A percentile compares a stretch with the other conserved stretches of the same genome.
These are phyloP conservation scores for Geranium incanum DNA, from an alignment of 441 rosid species.

Conservation along the genomic window DNA sequence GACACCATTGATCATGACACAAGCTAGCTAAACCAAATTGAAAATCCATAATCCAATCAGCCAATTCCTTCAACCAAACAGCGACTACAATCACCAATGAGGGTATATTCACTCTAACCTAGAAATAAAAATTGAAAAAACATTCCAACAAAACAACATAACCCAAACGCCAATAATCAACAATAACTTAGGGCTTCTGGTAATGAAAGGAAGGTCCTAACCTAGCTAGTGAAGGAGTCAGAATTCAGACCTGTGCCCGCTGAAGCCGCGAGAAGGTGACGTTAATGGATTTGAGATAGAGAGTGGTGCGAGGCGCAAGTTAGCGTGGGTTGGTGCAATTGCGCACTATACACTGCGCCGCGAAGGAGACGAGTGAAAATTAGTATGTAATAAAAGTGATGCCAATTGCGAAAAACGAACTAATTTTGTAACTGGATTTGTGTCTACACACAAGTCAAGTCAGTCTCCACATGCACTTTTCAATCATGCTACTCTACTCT, in stretches of 20 bases:
- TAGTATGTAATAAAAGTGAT: neutral
- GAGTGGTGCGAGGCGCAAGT: conserved; percentile 6
- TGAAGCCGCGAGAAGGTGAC: conserved; percentile 5
- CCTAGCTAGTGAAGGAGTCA: neutral
- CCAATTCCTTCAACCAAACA: neutral
- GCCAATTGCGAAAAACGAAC: conserved; percentile 6
- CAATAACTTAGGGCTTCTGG: conserved; percentile 7
- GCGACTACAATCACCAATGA: neutral
- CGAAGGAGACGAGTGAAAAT: conserved; percentile 8
- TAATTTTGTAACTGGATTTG: neutral
- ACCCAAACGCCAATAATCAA: neutral
- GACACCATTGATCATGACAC: too few relatives aligned
- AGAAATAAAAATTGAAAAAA: neutral
- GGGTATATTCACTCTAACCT: neutral
- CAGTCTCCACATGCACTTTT: too few relatives aligned
- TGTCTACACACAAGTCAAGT: too few relatives aligned
- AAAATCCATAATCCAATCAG: neutral
- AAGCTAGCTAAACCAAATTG: neutral
- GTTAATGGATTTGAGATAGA: conserved; percentile 1
- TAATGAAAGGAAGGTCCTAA: neutral
- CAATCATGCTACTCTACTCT: too few relatives aligned
- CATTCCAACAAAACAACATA: neutral
- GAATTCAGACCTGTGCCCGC: conserved; percentile 8
- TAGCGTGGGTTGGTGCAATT: neutral
- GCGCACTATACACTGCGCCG: conserved; percentile 13